phyloP scores from a whole-genome alignment of 345 rosid species.

The Erucastrum elatum region DNA sequence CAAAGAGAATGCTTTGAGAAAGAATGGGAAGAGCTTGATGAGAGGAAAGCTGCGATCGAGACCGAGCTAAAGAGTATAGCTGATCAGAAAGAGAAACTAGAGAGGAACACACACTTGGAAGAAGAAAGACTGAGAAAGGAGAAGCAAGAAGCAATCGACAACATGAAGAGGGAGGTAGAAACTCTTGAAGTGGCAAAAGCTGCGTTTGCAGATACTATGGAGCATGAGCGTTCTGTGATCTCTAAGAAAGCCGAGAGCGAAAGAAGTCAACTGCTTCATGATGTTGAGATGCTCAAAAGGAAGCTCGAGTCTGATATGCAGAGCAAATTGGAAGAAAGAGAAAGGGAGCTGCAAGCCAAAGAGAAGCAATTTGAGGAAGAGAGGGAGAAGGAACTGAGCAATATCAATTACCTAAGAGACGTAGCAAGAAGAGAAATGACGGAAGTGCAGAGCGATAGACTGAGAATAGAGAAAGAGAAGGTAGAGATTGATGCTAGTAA shows the following conservation, averaged over 20 bases:
- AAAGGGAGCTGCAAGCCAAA: slow-evolving; percentile 55
- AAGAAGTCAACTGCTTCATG: slow-evolving; percentile 69
- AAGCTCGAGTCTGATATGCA: slow-evolving; percentile 74
- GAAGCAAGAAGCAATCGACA: slow-evolving; percentile 53
- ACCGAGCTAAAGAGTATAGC: slow-evolving; percentile 51
- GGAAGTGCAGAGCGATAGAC: slow-evolving; percentile 70
- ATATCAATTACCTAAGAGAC: slow-evolving; percentile 73
- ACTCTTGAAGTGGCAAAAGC: slow-evolving; percentile 67
- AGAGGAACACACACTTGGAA: slow-evolving; percentile 60
- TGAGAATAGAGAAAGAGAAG: slow-evolving; percentile 62
- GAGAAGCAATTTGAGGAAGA: slow-evolving; percentile 75
- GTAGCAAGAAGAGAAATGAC: slow-evolving; percentile 85
- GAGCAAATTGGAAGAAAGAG: slow-evolving; percentile 61
- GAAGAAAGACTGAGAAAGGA: slow-evolving; percentile 70
- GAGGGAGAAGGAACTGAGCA: slow-evolving; percentile 69
- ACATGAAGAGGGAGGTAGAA: slow-evolving; percentile 62
- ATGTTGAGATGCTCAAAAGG: slow-evolving; percentile 65
- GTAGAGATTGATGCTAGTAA: slow-evolving; percentile 62
- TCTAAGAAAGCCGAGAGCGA: slow-evolving; percentile 71
- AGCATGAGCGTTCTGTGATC: slow-evolving; percentile 59
- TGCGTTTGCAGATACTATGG: slow-evolving; percentile 69
- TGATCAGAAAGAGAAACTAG: slow-evolving; percentile 61
- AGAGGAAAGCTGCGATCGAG: slow-evolving; percentile 61
- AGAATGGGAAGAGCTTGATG: slow-evolving; percentile 95
- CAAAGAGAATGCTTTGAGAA: slow-evolving; percentile 89